Evolutionary conservation across 495 filamentous ascomycete genomes (phyloP), one percentile per base, ranked within the genome.

Genomic region (Jackrogersella minutella): DNA sequence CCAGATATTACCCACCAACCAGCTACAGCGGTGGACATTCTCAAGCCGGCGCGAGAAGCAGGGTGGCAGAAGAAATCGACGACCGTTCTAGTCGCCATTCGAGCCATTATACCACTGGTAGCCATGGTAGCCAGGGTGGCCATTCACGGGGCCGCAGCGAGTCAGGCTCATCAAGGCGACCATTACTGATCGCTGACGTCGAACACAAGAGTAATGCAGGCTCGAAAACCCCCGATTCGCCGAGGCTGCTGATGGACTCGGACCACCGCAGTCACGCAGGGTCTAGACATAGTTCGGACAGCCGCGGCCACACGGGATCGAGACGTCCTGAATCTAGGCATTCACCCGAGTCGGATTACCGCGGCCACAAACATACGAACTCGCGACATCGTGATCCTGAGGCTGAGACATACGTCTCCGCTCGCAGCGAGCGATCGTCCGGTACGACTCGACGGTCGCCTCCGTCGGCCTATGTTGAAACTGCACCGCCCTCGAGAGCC

Each of bases 31-130:
- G 79, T 37, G 70, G 78, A 16, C 75, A 78, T 60, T 74, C 73
- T 59, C 64, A 74, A 28, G 53, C 66, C 11, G 70, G 70, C 33
- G 57, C 74, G 10, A 78, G 56, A 66, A 74, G 66, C 77, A 49
- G 83, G 71, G 59, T 82, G 72, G 17, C 76, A 67, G 78, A 87
- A 49, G 69, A 80, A 58, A 17, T 80, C 58, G 79, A 81, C 24
- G 78, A 81, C 24, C 72, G 75, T 34, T 59, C 78, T 10, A 74
- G 77, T 14, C 78, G 78, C 3, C 69, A 74, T n/a, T 65, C 70
- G 9, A 71, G 72, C 5, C 79, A 76, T 4, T 62, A 62, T 5
- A 71, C 64, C 4, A 56, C 68, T 13, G 40, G 62, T 6, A 67
- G 68, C 17, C n/a, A n/a, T n/a, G n/a, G n/a, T n/a, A n/a, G n/a